Base-by-base conservation (phyloP, 371 early-diverging fungal genomes). In the Dinochytrium kinnereticum region DNA sequence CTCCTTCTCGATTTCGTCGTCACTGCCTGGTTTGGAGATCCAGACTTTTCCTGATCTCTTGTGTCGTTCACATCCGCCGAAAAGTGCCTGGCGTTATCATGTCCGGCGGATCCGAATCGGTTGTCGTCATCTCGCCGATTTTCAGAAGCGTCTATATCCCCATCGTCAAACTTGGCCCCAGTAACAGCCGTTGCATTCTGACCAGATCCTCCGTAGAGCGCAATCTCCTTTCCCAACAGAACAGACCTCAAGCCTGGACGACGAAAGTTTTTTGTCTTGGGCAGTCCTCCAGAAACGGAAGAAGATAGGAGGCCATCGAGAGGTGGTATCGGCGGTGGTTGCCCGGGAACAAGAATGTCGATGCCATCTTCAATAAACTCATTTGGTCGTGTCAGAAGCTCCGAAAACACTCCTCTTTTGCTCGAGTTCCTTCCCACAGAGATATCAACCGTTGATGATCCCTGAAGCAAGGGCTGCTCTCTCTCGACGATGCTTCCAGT, bases 361-460 rank as follows among this genome's bases (percentile, higher is more conserved):
- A 76, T 7, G 7, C 57, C 69, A 28, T 66, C 65, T 30, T 69
- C 70, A 28, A 69, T 69, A 26, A 44, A 37, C 40, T 72, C 72
- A 19, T 72, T 68, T n/a, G 72, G 76, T 30, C 72, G 33, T 26
- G 73, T 72, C 34, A 76, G 69, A 10, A 72, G 73, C 36, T 72
- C 72, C 5, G 76, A 76, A 37, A 76, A 76, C 30, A 76, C 76
- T 0, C 72, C 76, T 21, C 71, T 38, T 44, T 70, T 72, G 30
- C 33, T 24, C 1, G 61, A 38, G 36, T 50, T 51, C 24, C 40
- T 51, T 34, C 50, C 57, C 3, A 68, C 68, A 21, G 76, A 76
- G 31, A 76, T 76, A 40, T 76, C 76, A 10, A 72, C 66, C 0
- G 69, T 66, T 1, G 64, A 61, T 1, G 76, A 28, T 21, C 67